Conservation (phyloP, 2,329 filamentous ascomycete species). For the Microdochium paspali region DNA sequence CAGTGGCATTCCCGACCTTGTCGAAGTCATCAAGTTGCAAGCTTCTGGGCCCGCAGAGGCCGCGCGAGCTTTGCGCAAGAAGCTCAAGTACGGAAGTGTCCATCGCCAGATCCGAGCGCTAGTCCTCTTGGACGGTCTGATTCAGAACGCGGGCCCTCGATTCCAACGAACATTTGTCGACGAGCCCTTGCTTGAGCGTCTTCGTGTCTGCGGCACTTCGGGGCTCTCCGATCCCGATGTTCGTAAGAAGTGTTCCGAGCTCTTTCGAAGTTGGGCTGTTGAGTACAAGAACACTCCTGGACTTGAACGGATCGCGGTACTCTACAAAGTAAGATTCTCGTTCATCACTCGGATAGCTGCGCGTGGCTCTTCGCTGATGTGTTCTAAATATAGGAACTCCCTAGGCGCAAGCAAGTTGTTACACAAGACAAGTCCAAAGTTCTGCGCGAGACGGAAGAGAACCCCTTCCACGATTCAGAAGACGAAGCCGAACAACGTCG, state of each 20-base stretch:
- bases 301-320: slow-evolving; percentile 66
- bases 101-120: slow-evolving; percentile 87
- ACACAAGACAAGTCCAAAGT: slow-evolving; percentile 76
- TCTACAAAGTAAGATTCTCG: slow-evolving; percentile 50
- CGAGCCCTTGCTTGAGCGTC: slow-evolving; percentile 81
- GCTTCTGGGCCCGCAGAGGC: slow-evolving; percentile 79
- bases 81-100: slow-evolving; percentile 95
- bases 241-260: slow-evolving; percentile 74
- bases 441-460: slow-evolving; percentile 64
- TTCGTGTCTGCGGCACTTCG: slow-evolving; percentile 80
- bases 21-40: slow-evolving; percentile 90
- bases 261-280: slow-evolving; percentile 80
- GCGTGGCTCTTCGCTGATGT: neutral
- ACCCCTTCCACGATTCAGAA: slow-evolving; percentile 60
- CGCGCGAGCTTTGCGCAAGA: slow-evolving; percentile 87
- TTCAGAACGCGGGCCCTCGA: slow-evolving; percentile 82
- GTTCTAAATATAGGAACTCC: slow-evolving; percentile 40
- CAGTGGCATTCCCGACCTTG: slow-evolving; percentile 83
- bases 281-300: slow-evolving; percentile 76
- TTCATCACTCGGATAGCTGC: neutral
- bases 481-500: slow-evolving; percentile 38
- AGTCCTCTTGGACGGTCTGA: slow-evolving; percentile 81
- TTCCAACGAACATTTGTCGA: slow-evolving; percentile 87
- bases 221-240: slow-evolving; percentile 77
- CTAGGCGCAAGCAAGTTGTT: slow-evolving; percentile 59